phyloP scores from a whole-genome alignment of 1,284 basidiomycete species.

The Leccinum ambiguum region DNA sequence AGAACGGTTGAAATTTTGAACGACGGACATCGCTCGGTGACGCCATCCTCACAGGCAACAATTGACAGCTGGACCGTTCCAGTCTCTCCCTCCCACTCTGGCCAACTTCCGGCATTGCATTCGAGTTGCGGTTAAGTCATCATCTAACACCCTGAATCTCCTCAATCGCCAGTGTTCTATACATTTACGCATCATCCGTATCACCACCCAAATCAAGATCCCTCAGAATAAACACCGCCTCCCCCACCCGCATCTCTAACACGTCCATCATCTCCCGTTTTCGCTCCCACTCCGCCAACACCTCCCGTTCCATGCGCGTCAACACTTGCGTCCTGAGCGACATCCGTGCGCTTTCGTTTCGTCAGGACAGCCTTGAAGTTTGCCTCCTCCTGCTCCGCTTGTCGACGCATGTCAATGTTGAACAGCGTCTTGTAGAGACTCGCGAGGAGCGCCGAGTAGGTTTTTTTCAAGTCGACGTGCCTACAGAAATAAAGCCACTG shows the following conservation, averaged over 20 bases:
- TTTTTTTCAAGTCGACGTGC: slow-evolving; percentile 84
- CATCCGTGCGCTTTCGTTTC: slow-evolving; percentile 73
- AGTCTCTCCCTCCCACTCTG: too few species aligned
- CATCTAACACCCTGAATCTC: too few species aligned
- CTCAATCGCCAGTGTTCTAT: not conserved
- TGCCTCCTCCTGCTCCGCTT: slow-evolving; percentile 67
- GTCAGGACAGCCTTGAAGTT: slow-evolving; percentile 69
- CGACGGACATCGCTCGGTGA: too few species aligned
- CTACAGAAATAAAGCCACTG: slow-evolving; percentile 34
- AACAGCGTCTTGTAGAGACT: slow-evolving; percentile 86
- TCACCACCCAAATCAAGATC: slow-evolving; percentile 50
- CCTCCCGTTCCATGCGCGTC: slow-evolving; percentile 69
- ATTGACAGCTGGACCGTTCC: too few species aligned
- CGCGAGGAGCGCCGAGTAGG: slow-evolving; percentile 75
- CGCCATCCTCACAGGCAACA: too few species aligned
- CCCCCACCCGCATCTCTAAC: slow-evolving; percentile 74
- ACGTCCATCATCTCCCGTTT: too few species aligned
- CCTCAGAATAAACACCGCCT: slow-evolving; percentile 81
- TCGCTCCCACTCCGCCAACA: slow-evolving; percentile 52
- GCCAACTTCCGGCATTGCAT: too few species aligned
- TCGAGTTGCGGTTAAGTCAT: rapidly evolving
- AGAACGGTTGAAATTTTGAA: too few species aligned
- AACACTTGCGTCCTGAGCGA: slow-evolving; percentile 68
- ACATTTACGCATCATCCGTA: slow-evolving; percentile 24
- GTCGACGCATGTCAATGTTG: slow-evolving; percentile 62